phyloP scores from a whole-genome alignment of 73 alveolate species.

The Paramecium sonneborni region DNA sequence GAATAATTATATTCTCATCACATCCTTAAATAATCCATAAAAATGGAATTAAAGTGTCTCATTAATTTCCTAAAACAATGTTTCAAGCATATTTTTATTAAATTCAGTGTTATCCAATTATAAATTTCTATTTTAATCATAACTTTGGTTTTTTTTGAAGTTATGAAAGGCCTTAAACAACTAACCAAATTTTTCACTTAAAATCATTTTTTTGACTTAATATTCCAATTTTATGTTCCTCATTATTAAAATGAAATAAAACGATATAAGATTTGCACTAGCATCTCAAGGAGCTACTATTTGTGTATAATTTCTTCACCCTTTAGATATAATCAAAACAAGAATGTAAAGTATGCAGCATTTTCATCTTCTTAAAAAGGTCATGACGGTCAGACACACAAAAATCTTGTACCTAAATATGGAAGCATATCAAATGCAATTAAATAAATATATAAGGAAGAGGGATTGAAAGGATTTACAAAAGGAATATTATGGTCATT shows the following conservation, averaged over 20 bases:
- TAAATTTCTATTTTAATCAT: neutral
- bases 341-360: slow-evolving; percentile 5
- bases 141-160: neutral
- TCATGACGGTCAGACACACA: neutral
- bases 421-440: neutral
- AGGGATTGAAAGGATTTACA: slow-evolving; percentile 33
- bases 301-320: slow-evolving; percentile 32
- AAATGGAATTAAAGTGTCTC: neutral
- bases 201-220: neutral
- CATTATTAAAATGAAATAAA: slow-evolving; percentile 1
- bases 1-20: neutral
- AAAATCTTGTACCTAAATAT: slow-evolving; percentile 47
- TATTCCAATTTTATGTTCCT: neutral
- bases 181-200: neutral
- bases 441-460: neutral
- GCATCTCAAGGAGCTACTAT: slow-evolving; percentile 24
- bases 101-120: neutral
- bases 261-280: neutral
- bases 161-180: neutral
- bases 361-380: neutral
- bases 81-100: neutral
- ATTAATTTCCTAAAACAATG: neutral
- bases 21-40: neutral
- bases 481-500: slow-evolving; percentile 32
- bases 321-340: slow-evolving; percentile 23